phyloP scores from a whole-genome alignment of 2,329 filamentous ascomycete species.

The Botrytis paeoniae region DNA sequence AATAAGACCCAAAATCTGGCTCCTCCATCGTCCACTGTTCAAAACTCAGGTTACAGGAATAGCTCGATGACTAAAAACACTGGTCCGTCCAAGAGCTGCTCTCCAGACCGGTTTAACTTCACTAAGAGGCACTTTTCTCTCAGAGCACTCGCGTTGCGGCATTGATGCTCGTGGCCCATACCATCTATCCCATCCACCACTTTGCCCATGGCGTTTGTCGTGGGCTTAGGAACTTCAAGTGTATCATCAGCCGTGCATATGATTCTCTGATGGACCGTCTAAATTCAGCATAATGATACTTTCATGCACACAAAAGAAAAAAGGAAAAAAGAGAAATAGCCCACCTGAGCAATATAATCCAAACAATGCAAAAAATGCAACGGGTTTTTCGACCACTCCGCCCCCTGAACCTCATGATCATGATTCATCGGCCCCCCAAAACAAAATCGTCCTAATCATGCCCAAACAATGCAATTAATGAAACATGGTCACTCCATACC shows the following conservation, averaged over 20 bases:
- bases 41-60: background rate
- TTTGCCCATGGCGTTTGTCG: background rate
- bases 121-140: background rate
- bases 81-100: conserved; percentile 1
- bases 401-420: background rate
- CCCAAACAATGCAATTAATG: conserved; percentile 3
- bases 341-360: background rate
- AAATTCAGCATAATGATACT: background rate
- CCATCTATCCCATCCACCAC: conserved; percentile 1
- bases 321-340: accelerated
- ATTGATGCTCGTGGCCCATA: background rate
- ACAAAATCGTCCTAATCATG: background rate
- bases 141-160: background rate
- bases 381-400: background rate
- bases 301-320: background rate
- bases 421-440: background rate
- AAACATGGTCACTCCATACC: conserved; percentile 1
- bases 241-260: background rate
- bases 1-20: background rate
- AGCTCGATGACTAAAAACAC: conserved; percentile 1
- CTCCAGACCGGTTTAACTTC: background rate
- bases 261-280: background rate
- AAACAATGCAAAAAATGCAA: background rate
- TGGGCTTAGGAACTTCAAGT: background rate
- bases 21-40: background rate